phyloP scores from a whole-genome alignment of 2,329 filamentous ascomycete genomes.

The Aspergillus sp. region DNA sequence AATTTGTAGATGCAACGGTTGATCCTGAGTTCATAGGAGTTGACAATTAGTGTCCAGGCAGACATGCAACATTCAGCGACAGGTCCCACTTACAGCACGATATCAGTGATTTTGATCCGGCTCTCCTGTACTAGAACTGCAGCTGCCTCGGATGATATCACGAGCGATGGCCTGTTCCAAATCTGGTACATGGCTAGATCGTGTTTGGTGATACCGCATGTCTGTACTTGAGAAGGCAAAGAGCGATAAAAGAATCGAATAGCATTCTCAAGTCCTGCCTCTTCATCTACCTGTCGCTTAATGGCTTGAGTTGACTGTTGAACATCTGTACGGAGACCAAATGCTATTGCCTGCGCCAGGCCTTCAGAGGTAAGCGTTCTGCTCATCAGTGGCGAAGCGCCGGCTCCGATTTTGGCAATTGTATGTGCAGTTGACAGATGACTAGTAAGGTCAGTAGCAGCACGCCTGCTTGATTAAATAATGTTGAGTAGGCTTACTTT shows the following conservation, averaged over 20 bases:
- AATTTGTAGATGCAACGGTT: background rate
- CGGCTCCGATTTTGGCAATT: background rate
- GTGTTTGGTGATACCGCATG: constrained; percentile 1
- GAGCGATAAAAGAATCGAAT: background rate
- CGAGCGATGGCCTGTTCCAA: background rate
- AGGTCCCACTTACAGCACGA: background rate
- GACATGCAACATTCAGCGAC: background rate
- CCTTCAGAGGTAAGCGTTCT: background rate
- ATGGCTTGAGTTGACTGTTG: background rate
- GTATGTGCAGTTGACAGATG: background rate
- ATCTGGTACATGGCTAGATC: constrained; percentile 1
- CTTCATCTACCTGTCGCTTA: background rate
- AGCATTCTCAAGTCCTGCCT: background rate
- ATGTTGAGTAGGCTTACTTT: background rate
- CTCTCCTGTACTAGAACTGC: background rate
- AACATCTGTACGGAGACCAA: background rate
- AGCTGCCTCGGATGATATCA: background rate
- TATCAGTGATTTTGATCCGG: background rate
- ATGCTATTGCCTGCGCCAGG: background rate
- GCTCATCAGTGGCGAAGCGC: background rate
- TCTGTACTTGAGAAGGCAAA: background rate
- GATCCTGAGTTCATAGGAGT: background rate
- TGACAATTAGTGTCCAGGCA: background rate
- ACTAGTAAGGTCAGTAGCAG: background rate
- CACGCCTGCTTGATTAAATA: rapidly evolving